Percentiles rank a stretch among this genome's conserved stretches.
Evolutionary conservation across 2,329 filamentous ascomycete species (phyloP).

Genomic region (Epichloe festucae): DNA sequence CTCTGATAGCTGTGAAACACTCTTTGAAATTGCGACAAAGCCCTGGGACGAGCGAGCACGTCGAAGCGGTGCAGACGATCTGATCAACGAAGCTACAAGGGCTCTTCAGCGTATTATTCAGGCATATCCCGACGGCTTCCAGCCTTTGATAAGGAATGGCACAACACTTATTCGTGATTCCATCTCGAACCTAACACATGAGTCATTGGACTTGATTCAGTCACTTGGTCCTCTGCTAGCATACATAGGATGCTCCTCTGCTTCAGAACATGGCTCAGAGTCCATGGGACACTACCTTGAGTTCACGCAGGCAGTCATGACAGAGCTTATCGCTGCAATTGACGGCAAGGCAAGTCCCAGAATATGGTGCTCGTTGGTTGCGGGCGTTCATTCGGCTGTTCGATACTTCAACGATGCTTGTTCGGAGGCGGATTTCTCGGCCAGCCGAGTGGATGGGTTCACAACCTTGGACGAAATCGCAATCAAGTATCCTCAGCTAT

Average conservation of each 20-base stretch:
- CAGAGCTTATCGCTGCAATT: conserved; percentile 24
- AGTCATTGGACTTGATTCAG: conserved; percentile 18
- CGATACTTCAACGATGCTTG: conserved; percentile 31
- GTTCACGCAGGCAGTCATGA: conserved; percentile 22
- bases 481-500: conserved; percentile 18
- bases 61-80: conserved; percentile 17
- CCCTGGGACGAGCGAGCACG: conserved; percentile 11
- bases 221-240: conserved; percentile 31
- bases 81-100: conserved; percentile 28
- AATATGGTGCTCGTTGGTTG: conserved; percentile 26
- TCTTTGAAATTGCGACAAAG: conserved; percentile 19
- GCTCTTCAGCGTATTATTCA: conserved; percentile 27
- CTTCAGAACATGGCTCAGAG: conserved; percentile 7
- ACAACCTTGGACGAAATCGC: conserved; percentile 8
- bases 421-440: conserved; percentile 8
- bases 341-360: conserved; percentile 17
- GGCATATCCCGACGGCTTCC: conserved; percentile 23
- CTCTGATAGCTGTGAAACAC: conserved; percentile 23
- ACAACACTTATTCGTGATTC: conserved; percentile 14
- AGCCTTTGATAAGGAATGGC: conserved; percentile 18
- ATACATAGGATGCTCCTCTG: conserved; percentile 34
- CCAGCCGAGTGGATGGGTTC: conserved; percentile 10
- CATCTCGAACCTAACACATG: conserved; percentile 9
- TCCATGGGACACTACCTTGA: conserved; percentile 28
- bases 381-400: conserved; percentile 22